These are phyloP conservation scores for Tolypocladium nubicola DNA, from an alignment of 2,329 filamentous ascomycete genomes.

Conservation along the genomic window DNA sequence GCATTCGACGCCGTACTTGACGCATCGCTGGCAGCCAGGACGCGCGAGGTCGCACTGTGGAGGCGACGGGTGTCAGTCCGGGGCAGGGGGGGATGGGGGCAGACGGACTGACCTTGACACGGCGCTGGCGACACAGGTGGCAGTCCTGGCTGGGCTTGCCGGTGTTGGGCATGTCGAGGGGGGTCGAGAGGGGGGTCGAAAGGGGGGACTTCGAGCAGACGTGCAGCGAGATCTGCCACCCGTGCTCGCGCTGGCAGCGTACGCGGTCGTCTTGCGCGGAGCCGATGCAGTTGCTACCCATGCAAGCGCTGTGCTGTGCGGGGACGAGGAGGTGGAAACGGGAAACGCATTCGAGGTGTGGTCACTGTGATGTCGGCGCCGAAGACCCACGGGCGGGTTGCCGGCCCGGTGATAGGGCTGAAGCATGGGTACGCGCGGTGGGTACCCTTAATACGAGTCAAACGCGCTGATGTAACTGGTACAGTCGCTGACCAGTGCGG, in stretches of 20 bases:
- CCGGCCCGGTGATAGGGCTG: neutral
- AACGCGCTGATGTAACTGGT: no score
- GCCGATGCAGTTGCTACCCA: neutral
- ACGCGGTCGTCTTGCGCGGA: neutral
- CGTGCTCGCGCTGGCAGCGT: neutral
- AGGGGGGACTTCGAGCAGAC: neutral
- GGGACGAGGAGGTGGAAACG: conserved; percentile 5
- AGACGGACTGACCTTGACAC: conserved; percentile 25
- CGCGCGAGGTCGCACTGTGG: conserved; percentile 27
- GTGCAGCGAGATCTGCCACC: neutral
- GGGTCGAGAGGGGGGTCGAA: neutral
- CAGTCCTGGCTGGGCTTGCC: conserved; percentile 30
- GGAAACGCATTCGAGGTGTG: conserved; percentile 16
- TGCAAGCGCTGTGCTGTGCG: neutral
- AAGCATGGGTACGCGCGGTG: neutral
- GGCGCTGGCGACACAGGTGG: conserved; percentile 26
- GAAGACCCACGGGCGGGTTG: neutral
- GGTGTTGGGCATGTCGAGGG: conserved; percentile 25
- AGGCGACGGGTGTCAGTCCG: neutral
- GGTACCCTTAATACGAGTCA: no score
- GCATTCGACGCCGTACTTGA: conserved; percentile 28
- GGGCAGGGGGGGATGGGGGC: neutral
- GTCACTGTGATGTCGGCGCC: neutral
- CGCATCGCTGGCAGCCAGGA: conserved; percentile 27
- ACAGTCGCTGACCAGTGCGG: no score